phyloP scores from a whole-genome alignment of 495 filamentous ascomycete genomes.

The Parathielavia hyrcaniae region DNA sequence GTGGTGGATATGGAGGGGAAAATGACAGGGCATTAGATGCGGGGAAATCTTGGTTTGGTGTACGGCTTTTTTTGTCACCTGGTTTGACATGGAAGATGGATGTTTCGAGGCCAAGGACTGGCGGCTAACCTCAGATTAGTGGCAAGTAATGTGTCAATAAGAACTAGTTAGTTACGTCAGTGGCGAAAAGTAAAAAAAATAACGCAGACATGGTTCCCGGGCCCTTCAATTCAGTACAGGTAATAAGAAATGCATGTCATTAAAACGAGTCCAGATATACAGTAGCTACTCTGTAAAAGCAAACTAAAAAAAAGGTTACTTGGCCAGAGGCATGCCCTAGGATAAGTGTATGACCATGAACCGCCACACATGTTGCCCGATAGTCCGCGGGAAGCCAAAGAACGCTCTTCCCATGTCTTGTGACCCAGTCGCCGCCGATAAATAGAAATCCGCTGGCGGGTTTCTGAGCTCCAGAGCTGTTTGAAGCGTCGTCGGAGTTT shows the following conservation, averaged over 20 bases:
- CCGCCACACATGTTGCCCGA: slow-evolving; percentile 1
- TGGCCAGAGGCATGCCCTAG: not conserved
- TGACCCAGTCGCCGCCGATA: not conserved
- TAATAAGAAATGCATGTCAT: not conserved
- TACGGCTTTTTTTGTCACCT: no score
- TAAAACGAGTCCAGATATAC: not conserved
- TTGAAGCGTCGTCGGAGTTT: not conserved
- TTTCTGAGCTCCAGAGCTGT: not conserved
- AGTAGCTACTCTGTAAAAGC: slow-evolving; percentile 3
- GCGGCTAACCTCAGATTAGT: not conserved
- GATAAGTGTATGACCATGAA: slow-evolving; percentile 4
- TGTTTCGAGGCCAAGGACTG: not conserved
- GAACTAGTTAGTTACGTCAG: not conserved
- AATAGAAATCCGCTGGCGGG: not conserved
- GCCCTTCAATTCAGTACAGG: not conserved
- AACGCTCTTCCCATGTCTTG: not conserved
- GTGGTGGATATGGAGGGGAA: no score
- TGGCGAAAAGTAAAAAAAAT: not conserved
- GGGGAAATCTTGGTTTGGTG: no score
- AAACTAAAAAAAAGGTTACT: slow-evolving; percentile 2
- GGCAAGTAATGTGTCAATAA: not conserved
- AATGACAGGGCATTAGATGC: no score
- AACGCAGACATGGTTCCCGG: not conserved
- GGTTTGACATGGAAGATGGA: no score
- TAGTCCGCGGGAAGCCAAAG: slow-evolving; percentile 4